Percentiles rank a stretch among this genome's conserved stretches.
These are phyloP conservation scores for Penicillium hesseltinei DNA, from an alignment of 2,329 filamentous ascomycete genomes.

Conservation along the genomic window DNA sequence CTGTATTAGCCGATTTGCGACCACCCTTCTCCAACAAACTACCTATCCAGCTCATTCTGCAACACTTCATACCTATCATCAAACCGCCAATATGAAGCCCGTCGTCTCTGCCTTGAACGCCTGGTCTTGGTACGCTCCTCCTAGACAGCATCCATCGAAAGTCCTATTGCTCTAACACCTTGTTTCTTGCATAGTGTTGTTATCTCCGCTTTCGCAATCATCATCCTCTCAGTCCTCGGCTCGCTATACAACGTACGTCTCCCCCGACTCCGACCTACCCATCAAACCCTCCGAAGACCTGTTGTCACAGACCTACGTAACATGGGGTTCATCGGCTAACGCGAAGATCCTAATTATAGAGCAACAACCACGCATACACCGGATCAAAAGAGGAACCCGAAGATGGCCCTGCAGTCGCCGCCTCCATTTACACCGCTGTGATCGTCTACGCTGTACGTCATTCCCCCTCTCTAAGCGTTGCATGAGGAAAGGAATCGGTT, in stretches of 20 bases:
- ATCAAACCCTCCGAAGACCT: background rate
- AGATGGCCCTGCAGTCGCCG: slow-evolving; percentile 74
- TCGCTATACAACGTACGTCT: slow-evolving; percentile 67
- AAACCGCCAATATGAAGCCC: slow-evolving; percentile 74
- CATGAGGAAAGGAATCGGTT: background rate
- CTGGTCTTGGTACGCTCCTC: slow-evolving; percentile 77
- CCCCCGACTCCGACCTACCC: background rate
- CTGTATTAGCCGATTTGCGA: slow-evolving; percentile 5
- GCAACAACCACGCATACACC: slow-evolving; percentile 77
- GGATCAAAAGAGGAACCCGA: slow-evolving; percentile 68
- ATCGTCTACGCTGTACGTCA: slow-evolving; percentile 79
- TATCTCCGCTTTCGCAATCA: slow-evolving; percentile 63
- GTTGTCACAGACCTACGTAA: slow-evolving; percentile 4
- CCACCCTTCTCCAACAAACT: background rate
- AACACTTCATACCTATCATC: background rate
- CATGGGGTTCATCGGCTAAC: slow-evolving; percentile 6
- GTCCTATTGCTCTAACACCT: slow-evolving; percentile 12
- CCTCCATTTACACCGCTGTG: slow-evolving; percentile 83
- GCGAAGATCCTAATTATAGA: slow-evolving; percentile 34
- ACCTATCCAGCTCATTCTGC: background rate
- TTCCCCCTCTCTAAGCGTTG: background rate
- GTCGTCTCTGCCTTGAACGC: slow-evolving; percentile 88
- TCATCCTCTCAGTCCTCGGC: slow-evolving; percentile 65
- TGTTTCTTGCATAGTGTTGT: slow-evolving; percentile 58
- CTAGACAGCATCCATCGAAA: background rate